phyloP scores from a whole-genome alignment of 2,329 filamentous ascomycete species.

The Ophiostoma perfectum region DNA sequence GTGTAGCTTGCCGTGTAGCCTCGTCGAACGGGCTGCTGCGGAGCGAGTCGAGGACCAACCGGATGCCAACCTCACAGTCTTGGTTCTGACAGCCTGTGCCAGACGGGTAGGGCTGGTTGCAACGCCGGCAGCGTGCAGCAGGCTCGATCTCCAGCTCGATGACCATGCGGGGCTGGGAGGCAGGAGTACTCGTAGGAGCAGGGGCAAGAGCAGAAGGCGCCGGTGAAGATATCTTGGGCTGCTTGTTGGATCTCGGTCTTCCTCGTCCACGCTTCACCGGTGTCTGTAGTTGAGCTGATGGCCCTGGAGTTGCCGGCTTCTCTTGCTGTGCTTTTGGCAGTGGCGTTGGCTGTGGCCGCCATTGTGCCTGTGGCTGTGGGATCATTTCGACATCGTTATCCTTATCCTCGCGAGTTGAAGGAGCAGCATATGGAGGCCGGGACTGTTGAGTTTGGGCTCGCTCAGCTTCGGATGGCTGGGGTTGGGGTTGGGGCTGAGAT shows the following conservation, averaged over 20 bases:
- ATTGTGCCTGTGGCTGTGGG: not conserved
- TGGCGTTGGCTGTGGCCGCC: not conserved
- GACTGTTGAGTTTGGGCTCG: too few relatives aligned
- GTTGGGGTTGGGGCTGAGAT: not conserved
- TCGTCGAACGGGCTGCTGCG: constrained; percentile 15
- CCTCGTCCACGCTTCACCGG: not conserved
- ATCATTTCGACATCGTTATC: not conserved
- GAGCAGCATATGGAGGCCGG: too few relatives aligned
- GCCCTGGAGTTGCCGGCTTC: not conserved
- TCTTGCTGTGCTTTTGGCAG: not conserved
- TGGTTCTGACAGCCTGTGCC: constrained; percentile 19
- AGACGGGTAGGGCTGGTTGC: constrained; percentile 18
- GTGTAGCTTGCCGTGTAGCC: constrained; percentile 12
- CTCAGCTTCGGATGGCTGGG: not conserved
- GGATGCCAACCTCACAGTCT: constrained; percentile 24
- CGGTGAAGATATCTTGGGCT: not conserved
- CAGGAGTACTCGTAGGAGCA: not conserved
- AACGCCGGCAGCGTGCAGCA: constrained; percentile 17
- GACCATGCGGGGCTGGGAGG: constrained; percentile 6
- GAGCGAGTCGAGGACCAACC: constrained; percentile 24
- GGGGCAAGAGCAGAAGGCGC: not conserved
- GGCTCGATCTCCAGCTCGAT: constrained; percentile 18
- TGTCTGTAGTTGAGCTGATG: not conserved
- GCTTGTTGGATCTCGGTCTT: not conserved
- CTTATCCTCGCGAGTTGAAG: not conserved